Base-by-base conservation (phyloP, 257 asterid genomes). In the Lycium barbarum region DNA sequence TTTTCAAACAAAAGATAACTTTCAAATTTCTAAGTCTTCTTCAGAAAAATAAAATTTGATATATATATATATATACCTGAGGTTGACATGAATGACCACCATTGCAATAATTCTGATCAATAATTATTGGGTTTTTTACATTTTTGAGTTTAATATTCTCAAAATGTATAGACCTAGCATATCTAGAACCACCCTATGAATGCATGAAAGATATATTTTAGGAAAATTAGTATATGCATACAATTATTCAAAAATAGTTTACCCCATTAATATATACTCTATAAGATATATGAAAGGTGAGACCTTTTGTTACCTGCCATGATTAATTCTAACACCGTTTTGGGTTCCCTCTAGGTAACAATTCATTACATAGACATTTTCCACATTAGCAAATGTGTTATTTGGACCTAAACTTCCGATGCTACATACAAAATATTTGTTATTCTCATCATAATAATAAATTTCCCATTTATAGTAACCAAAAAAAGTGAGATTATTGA, bases 251-350 rank as follows among this genome's bases (percentile, higher is more conserved):
- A 2, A 17, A 15, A 26, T 26, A 26, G 33, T 26, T 26, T 33
- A 66, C 55, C 65, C 13, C 74, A 67, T 17, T 67, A 67, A 67
- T 20, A 26, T 26, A 26, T 26, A 26, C 33, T 26, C 33, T 26
- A 40, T 40, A 40, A 40, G 45, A 68, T 66, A 14, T 70, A 20
- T 70, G 54, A 70, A 70, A 70, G 22, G 40, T 73, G 58, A 73
- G 33, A 35, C 13, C 17, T 38, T 72, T 58, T 0, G 9, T 72
- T 86, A 84, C 89, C 83, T 74, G 89, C 89, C 89, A 84, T 71
- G 85, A 72, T 84, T 84, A 59, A 84, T 84, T 72, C 87, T 87
- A n/a, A 84, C 63, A 68, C 89, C 85, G 43, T 87, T 84, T 17
- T 80, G 80, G 15, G 83, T 62, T 53, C 62, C 85, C 38, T 70